Evolutionary conservation across 306 rosid species (phyloP).

Genomic region (Cotoneaster glaucophyllus): DNA sequence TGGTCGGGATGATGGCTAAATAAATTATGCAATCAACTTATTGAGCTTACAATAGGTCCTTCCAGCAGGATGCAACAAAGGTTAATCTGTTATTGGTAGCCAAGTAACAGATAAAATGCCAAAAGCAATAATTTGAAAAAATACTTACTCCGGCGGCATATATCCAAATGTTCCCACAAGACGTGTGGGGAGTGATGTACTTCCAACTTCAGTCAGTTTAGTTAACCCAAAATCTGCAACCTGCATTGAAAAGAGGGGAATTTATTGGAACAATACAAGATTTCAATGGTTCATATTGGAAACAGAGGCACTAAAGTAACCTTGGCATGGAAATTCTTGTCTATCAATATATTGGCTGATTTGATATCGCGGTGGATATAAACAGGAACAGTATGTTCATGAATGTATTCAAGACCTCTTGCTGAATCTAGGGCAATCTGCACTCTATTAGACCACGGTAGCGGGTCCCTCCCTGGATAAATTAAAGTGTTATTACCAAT

Average conservation of each 20-base stretch:
- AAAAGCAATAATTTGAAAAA: background rate
- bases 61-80: background rate
- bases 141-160: constrained; percentile 87
- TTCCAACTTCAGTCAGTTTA: constrained; percentile 84
- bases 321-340: constrained; percentile 77
- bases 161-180: constrained; percentile 93
- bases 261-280: constrained; percentile 17
- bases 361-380: constrained; percentile 95
- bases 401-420: constrained; percentile 95
- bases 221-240: constrained; percentile 97
- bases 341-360: constrained; percentile 92
- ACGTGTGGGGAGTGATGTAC: constrained; percentile 71
- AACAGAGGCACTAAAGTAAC: constrained; percentile 27
- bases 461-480: constrained; percentile 60
- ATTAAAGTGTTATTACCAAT: constrained; percentile 6
- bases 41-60: background rate
- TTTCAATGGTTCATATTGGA: background rate
- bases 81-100: constrained; percentile 1
- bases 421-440: constrained; percentile 97
- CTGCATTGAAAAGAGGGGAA: constrained; percentile 24
- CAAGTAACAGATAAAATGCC: background rate
- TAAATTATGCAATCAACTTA: background rate
- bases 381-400: constrained; percentile 96
- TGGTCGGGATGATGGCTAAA: background rate
- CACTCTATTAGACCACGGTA: constrained; percentile 82